phyloP scores from a whole-genome alignment of 495 filamentous ascomycete genomes.

The Podospora comata region DNA sequence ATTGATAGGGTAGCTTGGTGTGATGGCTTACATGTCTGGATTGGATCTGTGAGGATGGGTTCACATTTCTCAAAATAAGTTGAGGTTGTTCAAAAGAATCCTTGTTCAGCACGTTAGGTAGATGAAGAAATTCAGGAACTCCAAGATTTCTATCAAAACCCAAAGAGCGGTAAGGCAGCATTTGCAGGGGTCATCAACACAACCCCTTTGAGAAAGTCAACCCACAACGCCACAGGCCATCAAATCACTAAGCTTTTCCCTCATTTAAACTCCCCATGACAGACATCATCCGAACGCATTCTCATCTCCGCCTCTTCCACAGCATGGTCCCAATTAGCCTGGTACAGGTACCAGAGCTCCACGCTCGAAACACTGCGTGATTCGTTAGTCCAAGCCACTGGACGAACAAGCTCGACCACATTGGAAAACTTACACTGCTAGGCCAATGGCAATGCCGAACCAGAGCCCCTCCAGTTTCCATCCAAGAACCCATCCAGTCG shows the following conservation, averaged over 20 bases:
- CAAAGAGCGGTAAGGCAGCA: too few relatives aligned
- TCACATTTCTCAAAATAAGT: too few relatives aligned
- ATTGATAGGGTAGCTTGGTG: too few relatives aligned
- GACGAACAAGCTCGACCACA: neutral
- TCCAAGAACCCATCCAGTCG: conserved; percentile 60
- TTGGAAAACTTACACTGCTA: conserved; percentile 42
- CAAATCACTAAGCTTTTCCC: neutral
- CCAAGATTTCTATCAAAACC: too few relatives aligned
- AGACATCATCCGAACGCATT: conserved; percentile 28
- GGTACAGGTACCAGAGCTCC: conserved; percentile 30
- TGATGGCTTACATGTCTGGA: too few relatives aligned
- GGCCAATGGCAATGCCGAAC: conserved; percentile 63
- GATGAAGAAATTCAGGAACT: too few relatives aligned
- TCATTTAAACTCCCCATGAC: conserved; percentile 23
- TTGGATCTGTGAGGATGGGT: too few relatives aligned
- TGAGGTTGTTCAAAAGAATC: too few relatives aligned
- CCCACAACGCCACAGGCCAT: too few relatives aligned
- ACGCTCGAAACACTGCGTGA: conserved; percentile 25
- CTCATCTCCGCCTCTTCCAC: conserved; percentile 31
- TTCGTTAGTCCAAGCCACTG: conserved; percentile 1
- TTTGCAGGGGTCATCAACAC: too few relatives aligned
- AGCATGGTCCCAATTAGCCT: conserved; percentile 32
- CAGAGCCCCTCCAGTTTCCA: conserved; percentile 72
- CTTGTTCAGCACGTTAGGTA: too few relatives aligned
- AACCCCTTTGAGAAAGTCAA: too few relatives aligned